These are phyloP conservation scores for Dendrobium huoshanense DNA, from an alignment of 106 monocot genomes.

Conservation along the genomic window DNA sequence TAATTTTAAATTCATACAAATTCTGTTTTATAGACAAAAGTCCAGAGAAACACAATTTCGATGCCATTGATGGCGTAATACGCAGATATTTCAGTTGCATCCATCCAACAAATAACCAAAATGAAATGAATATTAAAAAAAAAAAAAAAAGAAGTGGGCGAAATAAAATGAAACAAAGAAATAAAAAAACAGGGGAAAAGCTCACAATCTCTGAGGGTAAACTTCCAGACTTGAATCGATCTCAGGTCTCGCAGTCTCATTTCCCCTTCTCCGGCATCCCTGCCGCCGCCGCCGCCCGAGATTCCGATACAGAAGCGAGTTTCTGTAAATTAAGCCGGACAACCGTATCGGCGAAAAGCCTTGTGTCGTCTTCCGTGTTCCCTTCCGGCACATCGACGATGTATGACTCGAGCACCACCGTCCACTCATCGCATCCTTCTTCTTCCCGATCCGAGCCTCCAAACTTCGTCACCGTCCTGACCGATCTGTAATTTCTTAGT, in stretches of 20 bases:
- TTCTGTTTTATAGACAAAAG: too few relatives aligned
- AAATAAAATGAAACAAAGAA: too few relatives aligned
- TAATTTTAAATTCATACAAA: too few relatives aligned
- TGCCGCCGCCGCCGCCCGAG: not conserved
- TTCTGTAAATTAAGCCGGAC: slow-evolving; percentile 71
- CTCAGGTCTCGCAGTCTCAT: not conserved
- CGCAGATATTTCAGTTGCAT: too few relatives aligned
- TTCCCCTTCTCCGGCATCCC: not conserved
- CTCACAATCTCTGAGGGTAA: too few relatives aligned
- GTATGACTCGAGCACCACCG: slow-evolving; percentile 71
- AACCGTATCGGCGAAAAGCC: slow-evolving; percentile 71
- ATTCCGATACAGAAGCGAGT: slow-evolving; percentile 44
- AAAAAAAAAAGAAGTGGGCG: too few relatives aligned
- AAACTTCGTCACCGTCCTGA: slow-evolving; percentile 55
- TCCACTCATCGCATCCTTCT: slow-evolving; percentile 24
- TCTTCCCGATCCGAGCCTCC: slow-evolving; percentile 2
- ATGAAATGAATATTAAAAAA: too few relatives aligned
- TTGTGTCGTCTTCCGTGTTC: slow-evolving; percentile 68
- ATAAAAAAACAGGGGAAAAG: too few relatives aligned
- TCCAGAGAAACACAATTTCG: too few relatives aligned
- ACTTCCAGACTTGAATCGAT: not conserved
- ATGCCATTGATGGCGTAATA: too few relatives aligned
- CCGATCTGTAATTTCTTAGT: slow-evolving; percentile 60
- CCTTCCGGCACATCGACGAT: slow-evolving; percentile 73
- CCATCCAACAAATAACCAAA: too few relatives aligned